These are phyloP conservation scores for Sphaerobolus stellatus DNA, from an alignment of 1,284 basidiomycete species.

Conservation along the genomic window DNA sequence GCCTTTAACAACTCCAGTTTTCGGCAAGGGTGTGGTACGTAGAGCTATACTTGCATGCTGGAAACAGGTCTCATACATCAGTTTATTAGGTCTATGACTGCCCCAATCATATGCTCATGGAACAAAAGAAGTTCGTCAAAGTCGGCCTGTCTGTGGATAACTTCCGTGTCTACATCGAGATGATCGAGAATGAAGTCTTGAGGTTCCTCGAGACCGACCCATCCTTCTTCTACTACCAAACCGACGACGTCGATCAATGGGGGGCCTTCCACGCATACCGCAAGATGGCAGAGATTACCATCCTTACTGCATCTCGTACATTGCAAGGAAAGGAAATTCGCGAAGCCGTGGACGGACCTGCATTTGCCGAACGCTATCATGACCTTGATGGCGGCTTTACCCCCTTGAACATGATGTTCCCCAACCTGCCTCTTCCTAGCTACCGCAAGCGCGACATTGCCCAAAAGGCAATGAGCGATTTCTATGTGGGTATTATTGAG, in stretches of 20 bases:
- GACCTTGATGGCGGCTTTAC: slow-evolving; percentile 94
- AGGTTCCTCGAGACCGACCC: slow-evolving; percentile 66
- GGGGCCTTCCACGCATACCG: slow-evolving; percentile 73
- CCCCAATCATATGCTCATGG: slow-evolving; percentile 97
- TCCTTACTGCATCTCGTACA: slow-evolving; percentile 90
- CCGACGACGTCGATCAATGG: slow-evolving; percentile 67
- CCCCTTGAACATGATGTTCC: slow-evolving; percentile 92
- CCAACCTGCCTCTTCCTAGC: slow-evolving; percentile 87
- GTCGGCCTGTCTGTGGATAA: slow-evolving; percentile 92
- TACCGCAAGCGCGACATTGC: slow-evolving; percentile 88
- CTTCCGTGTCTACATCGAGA: slow-evolving; percentile 85
- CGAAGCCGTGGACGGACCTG: slow-evolving; percentile 72
- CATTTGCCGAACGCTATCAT: slow-evolving; percentile 83
- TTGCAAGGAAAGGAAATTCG: slow-evolving; percentile 93
- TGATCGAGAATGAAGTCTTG: slow-evolving; percentile 86
- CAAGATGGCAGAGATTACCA: slow-evolving; percentile 88
- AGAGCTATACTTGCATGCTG: neutral
- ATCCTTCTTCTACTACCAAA: slow-evolving; percentile 60
- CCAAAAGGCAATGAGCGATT: slow-evolving; percentile 91
- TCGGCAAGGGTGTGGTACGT: slow-evolving; percentile 91
- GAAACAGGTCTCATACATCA: no score
- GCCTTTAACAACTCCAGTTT: slow-evolving; percentile 89
- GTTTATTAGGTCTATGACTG: slow-evolving; percentile 78
- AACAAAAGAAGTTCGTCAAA: slow-evolving; percentile 98
- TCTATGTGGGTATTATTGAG: slow-evolving; percentile 88